Evolutionary conservation across 148 eudicot species (phyloP), one percentile per base, ranked within the genome.

Genomic region (Silene uniflora): DNA sequence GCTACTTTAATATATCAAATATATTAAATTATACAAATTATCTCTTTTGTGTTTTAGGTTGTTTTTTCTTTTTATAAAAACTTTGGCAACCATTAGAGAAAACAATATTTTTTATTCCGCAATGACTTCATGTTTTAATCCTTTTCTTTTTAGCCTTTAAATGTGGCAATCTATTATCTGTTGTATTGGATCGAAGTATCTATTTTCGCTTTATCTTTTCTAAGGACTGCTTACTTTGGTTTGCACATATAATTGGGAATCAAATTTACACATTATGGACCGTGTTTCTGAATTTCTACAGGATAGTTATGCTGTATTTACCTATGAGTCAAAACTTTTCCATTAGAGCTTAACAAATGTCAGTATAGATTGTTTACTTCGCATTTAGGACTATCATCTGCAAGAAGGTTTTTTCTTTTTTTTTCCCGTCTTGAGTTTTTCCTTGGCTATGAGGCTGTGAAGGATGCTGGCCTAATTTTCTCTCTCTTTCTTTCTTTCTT

Each of bases 261-360:
- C 97, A 90, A 83, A 80, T 85, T 60, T 80, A 85, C 77, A 80
- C 87, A 74, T 75, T 95, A 46, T 95, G 98, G 98, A 92, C 80
- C 65, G 83, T 52, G 10, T 95, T 95, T 87, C 79, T 95, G 67
- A 90, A 78, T 73, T 90, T 91, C 73, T 97, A 92, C 92, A 92
- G 97, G 98, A 92, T 75, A 78, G 90, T 81, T 77, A 52, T 75
- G 32, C 19, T 24, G 42, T 75, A 62, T 24, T 63, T 62, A n/a
- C 19, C 54, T 58, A n/a, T 61, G 52, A 4, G 24, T 55, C 35
- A 21, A 17, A 22, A 39, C 16, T 12, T 66, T n/a, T 32, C 44
- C 24, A 27, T 72, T 21, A 5, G 19, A 9, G 4, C 29, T 27
- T 27, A 2, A 27, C 29, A 27, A 27, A 27, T 27, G 29, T 27